Evolutionary conservation across 208 protist genomes (phyloP), one percentile per base, ranked within the genome.

Genomic region (Tritrichomonas foetus): DNA sequence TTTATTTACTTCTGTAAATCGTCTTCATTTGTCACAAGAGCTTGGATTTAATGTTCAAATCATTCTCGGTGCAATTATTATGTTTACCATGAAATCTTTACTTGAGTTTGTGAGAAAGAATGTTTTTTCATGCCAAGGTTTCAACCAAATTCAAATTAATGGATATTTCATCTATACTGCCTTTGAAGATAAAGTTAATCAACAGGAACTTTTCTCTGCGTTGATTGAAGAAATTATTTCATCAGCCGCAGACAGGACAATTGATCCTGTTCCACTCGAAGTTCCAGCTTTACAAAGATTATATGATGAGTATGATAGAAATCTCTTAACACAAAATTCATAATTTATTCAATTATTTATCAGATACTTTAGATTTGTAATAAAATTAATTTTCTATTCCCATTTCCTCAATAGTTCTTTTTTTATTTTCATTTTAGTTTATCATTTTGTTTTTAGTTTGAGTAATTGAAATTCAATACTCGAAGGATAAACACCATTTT

Each of bases 91-190:
- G 9, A 89, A 89, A 36, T 47, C 78, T 57, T 53, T 89, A 27
- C 47, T 89, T 1, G 78, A 89, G 27, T 53, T n/a, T 0, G 47
- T 89, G 2, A 89, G 78, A 39, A 53, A 57, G 5, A 57, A 1
- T 20, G 44, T 33, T 33, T 89, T 89, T 57, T 57, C 41, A 8
- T 89, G 78, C 27, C 20, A 22, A 9, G 78, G 78, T 57, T 89
- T 89, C 30, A 89, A 89, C 30, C 78, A 89, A n/a, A 89, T 89
- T 41, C 78, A 89, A 49, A 47, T 89, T 25, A 36, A 89, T 36
- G 47, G n/a, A 36, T 89, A 41, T 39, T 89, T 89, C 78, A 57
- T 89, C 0, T 89, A 89, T 47, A 89, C 41, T 25, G 47, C 47
- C 9, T 20, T 89, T 20, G 14, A 33, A 27, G 78, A 89, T 47